Evolutionary conservation across 2,329 filamentous ascomycete species (phyloP), one percentile per base, ranked within the genome.

Genomic region (Cladosporium halotolerans): DNA sequence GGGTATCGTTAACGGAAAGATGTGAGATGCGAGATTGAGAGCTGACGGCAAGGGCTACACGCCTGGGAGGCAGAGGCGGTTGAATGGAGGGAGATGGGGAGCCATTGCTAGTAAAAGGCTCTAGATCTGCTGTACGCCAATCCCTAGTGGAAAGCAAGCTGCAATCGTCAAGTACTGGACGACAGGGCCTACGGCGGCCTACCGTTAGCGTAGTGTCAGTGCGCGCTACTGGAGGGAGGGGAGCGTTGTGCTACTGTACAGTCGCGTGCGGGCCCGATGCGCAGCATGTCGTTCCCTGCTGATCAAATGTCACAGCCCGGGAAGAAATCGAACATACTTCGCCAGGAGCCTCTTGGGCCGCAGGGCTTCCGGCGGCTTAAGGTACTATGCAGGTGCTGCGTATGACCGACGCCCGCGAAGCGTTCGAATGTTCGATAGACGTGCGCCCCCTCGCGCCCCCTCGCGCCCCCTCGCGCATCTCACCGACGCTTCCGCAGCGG

Each of bases 381-480:
- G 48, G 48, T 51, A 51, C 48, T 3, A 44, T 44, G 48, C 48
- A 51, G 31, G 48, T 51, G 31, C 44, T 51, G 48, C 48, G 48
- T 23, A 23, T 34, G 48, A 43, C 32, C 40, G 46, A 40, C 40
- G 45, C 31, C n/a, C 11, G 34, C 34, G 34, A 38, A 14, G 9
- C 9, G 11, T 11, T 13, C 34, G 34, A 41, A 31, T 38, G 46
- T 49, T 49, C 46, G 36, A 49, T 49, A 49, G 36, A 14, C 46
- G 28, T 49, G 40, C 46, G n/a, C 9, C 23, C 23, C 23, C 23
- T 28, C 23, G 23, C 23, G 23, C 23, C 23, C 23, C 23, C 23
- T 28, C 16, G n/a, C 36, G 36, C 42, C 19, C 19, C 16, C 39
- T 40, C 48, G 39, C 48, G 48, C 48, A 51, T 28, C 48, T 38